These are phyloP conservation scores for Globisporangium cystogenes DNA, from an alignment of 352 stramenopile genomes.

Conservation along the genomic window DNA sequence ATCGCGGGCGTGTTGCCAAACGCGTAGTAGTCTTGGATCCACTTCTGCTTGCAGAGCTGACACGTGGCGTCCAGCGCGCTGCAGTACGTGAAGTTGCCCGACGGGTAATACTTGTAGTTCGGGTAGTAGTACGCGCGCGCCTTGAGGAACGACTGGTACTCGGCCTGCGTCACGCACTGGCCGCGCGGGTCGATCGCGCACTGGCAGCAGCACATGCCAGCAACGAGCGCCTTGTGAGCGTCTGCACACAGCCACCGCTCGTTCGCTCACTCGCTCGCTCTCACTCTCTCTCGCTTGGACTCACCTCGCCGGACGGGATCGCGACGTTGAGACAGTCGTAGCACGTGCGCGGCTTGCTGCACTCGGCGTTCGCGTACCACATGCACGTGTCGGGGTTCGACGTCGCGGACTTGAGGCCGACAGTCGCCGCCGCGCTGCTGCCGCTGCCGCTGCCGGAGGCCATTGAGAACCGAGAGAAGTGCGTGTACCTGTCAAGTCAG, in stretches of 20 bases:
- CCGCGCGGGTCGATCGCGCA: slow-evolving; percentile 32
- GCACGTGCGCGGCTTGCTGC: slow-evolving; percentile 37
- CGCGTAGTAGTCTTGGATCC: slow-evolving; percentile 21
- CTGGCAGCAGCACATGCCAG: slow-evolving; percentile 6
- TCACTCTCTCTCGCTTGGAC: no score
- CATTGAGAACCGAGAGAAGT: no score
- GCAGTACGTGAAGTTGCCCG: slow-evolving; percentile 37
- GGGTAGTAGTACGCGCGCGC: slow-evolving; percentile 40
- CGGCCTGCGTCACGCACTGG: slow-evolving; percentile 27
- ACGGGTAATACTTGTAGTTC: slow-evolving; percentile 35
- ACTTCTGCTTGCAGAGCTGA: slow-evolving; percentile 20
- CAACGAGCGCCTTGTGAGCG: neutral
- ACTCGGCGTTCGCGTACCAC: slow-evolving; percentile 24
- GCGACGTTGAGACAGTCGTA: slow-evolving; percentile 53
- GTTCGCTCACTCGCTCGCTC: neutral
- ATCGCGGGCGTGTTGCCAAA: slow-evolving; percentile 16
- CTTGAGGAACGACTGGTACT: slow-evolving; percentile 26
- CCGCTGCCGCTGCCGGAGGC: neutral
- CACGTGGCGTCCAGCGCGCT: slow-evolving; percentile 28
- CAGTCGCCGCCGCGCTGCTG: no score
- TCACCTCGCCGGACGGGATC: slow-evolving; percentile 5
- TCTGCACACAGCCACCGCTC: neutral
- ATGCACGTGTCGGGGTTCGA: slow-evolving; percentile 24
- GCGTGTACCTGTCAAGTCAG: neutral
- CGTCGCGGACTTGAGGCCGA: slow-evolving; percentile 17